Percentiles rank a stretch among this genome's conserved stretches.
Evolutionary conservation across 176 grass and related monocot genomes (phyloP).

Genomic region (Avena sativa): DNA sequence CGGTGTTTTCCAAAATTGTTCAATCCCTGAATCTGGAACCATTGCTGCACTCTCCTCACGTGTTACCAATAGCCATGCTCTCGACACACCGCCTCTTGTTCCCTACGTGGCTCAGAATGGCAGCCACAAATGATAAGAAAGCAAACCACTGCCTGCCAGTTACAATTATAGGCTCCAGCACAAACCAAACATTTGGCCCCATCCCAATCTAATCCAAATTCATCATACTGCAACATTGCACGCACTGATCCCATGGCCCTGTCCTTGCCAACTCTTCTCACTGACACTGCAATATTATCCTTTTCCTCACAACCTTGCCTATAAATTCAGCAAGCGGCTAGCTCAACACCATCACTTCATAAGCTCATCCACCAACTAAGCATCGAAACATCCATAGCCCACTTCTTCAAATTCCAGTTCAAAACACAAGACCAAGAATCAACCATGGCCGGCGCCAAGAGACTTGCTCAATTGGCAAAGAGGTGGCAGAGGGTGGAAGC

Average conservation of each 20-base stretch:
- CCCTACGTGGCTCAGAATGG: not conserved
- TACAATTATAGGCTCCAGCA: not conserved
- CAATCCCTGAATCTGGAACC: not conserved
- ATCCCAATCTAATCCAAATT: too few species aligned
- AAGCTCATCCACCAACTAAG: slow-evolving; percentile 4
- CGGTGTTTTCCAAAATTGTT: not conserved
- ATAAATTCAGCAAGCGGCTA: slow-evolving; percentile 24
- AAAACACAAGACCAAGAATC: not conserved
- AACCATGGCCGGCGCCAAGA: slow-evolving; percentile 35
- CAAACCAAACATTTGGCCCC: slow-evolving; percentile 18
- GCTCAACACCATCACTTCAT: slow-evolving; percentile 14
- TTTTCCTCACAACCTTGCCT: not conserved
- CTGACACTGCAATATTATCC: not conserved
- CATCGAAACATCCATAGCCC: not conserved
- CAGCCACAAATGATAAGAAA: not conserved
- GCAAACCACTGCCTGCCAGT: not conserved
- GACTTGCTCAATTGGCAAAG: slow-evolving; percentile 26
- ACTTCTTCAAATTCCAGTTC: not conserved
- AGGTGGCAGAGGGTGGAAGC: slow-evolving; percentile 41
- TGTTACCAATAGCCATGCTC: not conserved
- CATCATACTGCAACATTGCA: too few species aligned
- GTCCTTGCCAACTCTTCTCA: not conserved
- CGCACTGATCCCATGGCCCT: too few species aligned
- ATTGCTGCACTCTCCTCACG: not conserved
- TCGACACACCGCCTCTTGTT: not conserved